A percentile compares a stretch with the other conserved stretches of the same genome.
Conservation (phyloP, 805 yeast genomes). For the Candida xyloterini region DNA sequence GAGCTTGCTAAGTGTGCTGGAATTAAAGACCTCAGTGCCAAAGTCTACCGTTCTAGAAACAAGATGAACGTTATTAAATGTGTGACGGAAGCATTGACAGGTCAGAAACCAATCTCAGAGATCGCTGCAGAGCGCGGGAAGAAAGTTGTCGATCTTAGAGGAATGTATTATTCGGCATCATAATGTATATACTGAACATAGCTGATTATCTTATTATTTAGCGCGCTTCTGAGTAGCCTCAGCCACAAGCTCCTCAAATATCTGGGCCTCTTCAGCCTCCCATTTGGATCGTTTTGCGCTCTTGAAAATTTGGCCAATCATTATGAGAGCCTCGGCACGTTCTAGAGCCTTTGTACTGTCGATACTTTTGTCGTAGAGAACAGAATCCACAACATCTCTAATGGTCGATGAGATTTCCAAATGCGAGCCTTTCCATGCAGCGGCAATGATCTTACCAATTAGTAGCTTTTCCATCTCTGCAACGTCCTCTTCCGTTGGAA, state of each 20-base stretch:
- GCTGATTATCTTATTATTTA: constrained; percentile 37
- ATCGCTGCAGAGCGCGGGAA: constrained; percentile 91
- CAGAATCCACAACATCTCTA: constrained; percentile 77
- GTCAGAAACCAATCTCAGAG: constrained; percentile 81
- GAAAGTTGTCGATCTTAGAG: constrained; percentile 89
- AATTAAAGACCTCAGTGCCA: constrained; percentile 87
- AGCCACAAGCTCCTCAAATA: constrained; percentile 89
- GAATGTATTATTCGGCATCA: constrained; percentile 62
- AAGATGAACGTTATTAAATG: constrained; percentile 93
- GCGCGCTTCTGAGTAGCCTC: constrained; percentile 69
- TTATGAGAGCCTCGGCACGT: constrained; percentile 76
- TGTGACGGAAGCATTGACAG: constrained; percentile 74
- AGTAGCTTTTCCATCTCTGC: constrained; percentile 79
- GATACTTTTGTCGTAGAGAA: constrained; percentile 67
- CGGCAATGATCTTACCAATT: constrained; percentile 86
- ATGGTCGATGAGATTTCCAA: constrained; percentile 79
- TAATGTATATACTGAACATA: constrained; percentile 15
- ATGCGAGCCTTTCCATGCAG: constrained; percentile 93
- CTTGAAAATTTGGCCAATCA: constrained; percentile 68
- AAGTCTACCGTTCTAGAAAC: constrained; percentile 89
- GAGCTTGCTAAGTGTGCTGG: constrained; percentile 94
- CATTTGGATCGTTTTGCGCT: constrained; percentile 71
- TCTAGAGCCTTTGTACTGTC: constrained; percentile 57
- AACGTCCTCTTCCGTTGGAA: constrained; percentile 51
- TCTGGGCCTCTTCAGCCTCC: constrained; percentile 88